Evolutionary conservation across 805 yeast species (phyloP).

Genomic region (Jamesozyma piceae): DNA sequence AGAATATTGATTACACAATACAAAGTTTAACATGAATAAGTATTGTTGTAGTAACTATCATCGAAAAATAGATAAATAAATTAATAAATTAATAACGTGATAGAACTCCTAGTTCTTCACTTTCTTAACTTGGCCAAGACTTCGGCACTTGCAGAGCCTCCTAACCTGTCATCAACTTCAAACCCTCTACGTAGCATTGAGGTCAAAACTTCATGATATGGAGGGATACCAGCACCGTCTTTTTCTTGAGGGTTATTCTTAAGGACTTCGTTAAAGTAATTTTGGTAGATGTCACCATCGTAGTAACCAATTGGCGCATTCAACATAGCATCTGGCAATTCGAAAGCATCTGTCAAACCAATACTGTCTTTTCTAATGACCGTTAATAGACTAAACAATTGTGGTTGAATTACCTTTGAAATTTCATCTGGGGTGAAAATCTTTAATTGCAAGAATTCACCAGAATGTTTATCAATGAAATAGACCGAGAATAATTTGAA

Average conservation of each 20-base stretch:
- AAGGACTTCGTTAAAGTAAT: constrained; percentile 57
- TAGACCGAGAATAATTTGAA: constrained; percentile 56
- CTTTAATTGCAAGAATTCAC: constrained; percentile 58
- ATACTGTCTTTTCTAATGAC: constrained; percentile 59
- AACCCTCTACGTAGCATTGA: constrained; percentile 33
- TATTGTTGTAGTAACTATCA: no score
- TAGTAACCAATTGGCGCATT: constrained; percentile 75
- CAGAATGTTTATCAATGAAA: constrained; percentile 60
- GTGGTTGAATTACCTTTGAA: constrained; percentile 33
- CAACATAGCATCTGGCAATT: constrained; percentile 66
- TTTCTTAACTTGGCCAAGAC: constrained; percentile 27
- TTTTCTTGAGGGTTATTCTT: constrained; percentile 44
- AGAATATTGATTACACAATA: no score
- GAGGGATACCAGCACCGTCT: constrained; percentile 44
- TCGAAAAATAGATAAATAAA: no score
- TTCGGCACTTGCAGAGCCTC: constrained; percentile 25
- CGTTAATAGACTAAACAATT: constrained; percentile 39
- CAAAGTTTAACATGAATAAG: no score
- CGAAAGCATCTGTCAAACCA: constrained; percentile 76
- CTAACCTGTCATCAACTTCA: constrained; percentile 32
- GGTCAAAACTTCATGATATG: constrained; percentile 29
- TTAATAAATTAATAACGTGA: no score
- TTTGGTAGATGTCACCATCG: constrained; percentile 76
- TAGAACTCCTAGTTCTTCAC: no score
- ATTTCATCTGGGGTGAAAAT: constrained; percentile 44